phyloP scores from a whole-genome alignment of 1,139 yeast genomes.

The Torulaspora globosa region DNA sequence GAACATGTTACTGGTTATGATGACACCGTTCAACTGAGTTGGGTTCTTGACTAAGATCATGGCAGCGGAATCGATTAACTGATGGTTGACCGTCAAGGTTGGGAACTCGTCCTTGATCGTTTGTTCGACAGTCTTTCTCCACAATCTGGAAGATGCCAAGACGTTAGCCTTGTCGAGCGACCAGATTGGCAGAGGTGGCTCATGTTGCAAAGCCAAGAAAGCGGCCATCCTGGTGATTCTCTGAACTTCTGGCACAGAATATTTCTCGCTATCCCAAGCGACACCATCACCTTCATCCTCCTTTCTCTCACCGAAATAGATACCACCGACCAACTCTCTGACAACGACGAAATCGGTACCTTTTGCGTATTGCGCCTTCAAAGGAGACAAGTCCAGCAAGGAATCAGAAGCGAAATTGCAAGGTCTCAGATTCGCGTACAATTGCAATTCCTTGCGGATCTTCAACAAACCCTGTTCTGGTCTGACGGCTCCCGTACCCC shows the following conservation, averaged over 20 bases:
- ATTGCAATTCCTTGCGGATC: constrained; percentile 88
- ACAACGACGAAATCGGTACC: constrained; percentile 93
- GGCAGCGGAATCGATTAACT: constrained; percentile 96
- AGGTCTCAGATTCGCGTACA: constrained; percentile 94
- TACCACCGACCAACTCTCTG: constrained; percentile 96
- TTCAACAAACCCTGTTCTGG: constrained; percentile 95
- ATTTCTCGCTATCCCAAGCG: constrained; percentile 93
- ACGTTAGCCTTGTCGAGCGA: constrained; percentile 97
- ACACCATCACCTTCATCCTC: constrained; percentile 83
- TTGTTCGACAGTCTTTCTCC: constrained; percentile 90
- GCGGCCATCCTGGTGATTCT: constrained; percentile 98
- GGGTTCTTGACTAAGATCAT: constrained; percentile 94
- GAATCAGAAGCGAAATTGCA: constrained; percentile 91
- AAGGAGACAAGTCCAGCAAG: constrained; percentile 79
- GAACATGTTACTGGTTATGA: constrained; percentile 92
- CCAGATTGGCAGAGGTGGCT: constrained; percentile 94
- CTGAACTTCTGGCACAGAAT: constrained; percentile 84
- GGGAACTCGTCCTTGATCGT: constrained; percentile 88
- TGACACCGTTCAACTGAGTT: constrained; percentile 81
- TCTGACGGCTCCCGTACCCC: constrained; percentile 87
- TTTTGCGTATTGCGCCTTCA: constrained; percentile 73
- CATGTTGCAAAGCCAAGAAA: constrained; percentile 85
- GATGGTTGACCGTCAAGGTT: constrained; percentile 77
- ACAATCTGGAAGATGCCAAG: constrained; percentile 88
- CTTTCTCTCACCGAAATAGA: constrained; percentile 90